A percentile compares a stretch with the other conserved stretches of the same genome.
Evolutionary conservation across 2,329 filamentous ascomycete species (phyloP).

Genomic region (Sporothrix phasma): DNA sequence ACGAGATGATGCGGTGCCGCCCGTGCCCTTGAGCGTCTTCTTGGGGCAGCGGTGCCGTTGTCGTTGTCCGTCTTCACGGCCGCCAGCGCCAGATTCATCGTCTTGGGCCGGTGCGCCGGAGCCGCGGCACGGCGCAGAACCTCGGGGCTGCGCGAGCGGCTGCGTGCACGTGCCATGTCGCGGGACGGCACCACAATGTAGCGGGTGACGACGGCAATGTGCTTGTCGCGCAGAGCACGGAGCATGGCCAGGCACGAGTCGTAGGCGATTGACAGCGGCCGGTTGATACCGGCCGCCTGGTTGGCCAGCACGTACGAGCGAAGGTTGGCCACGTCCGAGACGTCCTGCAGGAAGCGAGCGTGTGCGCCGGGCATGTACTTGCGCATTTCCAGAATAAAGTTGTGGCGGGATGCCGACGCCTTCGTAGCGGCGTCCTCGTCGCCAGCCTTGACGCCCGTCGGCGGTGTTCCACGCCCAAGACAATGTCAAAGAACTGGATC

Average conservation of each 20-base stretch:
- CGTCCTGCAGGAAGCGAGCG: slow-evolving; percentile 75
- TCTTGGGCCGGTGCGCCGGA: slow-evolving; percentile 14
- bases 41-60: slow-evolving; percentile 32
- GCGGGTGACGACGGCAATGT: slow-evolving; percentile 90
- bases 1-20: slow-evolving; percentile 90
- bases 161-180: slow-evolving; percentile 52
- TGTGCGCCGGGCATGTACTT: slow-evolving; percentile 94
- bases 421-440: slow-evolving; percentile 24
- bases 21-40: slow-evolving; percentile 66
- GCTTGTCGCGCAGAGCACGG: slow-evolving; percentile 70
- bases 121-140: slow-evolving; percentile 24
- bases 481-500: slow-evolving; percentile 94
- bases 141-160: slow-evolving; percentile 49
- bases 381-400: slow-evolving; percentile 96
- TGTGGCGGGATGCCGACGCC: slow-evolving; percentile 45
- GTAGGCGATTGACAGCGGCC: slow-evolving; percentile 66
- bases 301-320: slow-evolving; percentile 64
- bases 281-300: slow-evolving; percentile 39
- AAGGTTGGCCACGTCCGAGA: slow-evolving; percentile 74
- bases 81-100: slow-evolving; percentile 15
- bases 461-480: slow-evolving; percentile 79
- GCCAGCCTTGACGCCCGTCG: slow-evolving; percentile 63
- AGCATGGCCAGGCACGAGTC: slow-evolving; percentile 75
- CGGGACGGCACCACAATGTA: slow-evolving; percentile 89
- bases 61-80: neutral